phyloP scores from a whole-genome alignment of 225 moss, liverwort and hornwort genomes.

The Polytrichum formosum region DNA sequence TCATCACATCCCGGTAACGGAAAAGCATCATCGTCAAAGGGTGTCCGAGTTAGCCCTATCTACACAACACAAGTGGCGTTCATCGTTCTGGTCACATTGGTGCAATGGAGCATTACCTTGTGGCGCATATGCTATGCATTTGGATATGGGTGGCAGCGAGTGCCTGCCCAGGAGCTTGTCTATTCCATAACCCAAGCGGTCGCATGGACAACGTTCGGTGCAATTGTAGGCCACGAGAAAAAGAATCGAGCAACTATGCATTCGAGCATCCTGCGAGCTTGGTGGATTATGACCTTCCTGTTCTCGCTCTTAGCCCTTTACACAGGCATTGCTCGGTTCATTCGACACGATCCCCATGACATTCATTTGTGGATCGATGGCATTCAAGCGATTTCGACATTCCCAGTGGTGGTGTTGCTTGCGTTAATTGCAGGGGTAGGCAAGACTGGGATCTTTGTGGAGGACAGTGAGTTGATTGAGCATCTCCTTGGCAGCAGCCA shows the following conservation, averaged over 20 bases:
- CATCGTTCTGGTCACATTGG: slow-evolving; percentile 21
- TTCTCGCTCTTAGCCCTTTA: slow-evolving; percentile 36
- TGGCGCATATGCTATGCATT: slow-evolving; percentile 45
- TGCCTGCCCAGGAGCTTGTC: slow-evolving; percentile 56
- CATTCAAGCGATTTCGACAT: slow-evolving; percentile 26
- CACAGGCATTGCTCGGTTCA: slow-evolving; percentile 29
- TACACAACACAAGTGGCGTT: slow-evolving; percentile 27
- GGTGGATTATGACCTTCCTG: slow-evolving; percentile 53
- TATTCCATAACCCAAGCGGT: slow-evolving; percentile 47
- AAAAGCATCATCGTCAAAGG: not conserved
- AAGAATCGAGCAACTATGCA: slow-evolving; percentile 17
- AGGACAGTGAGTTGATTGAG: slow-evolving; percentile 34
- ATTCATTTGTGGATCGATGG: slow-evolving; percentile 64
- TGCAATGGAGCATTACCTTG: slow-evolving; percentile 30
- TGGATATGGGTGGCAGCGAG: slow-evolving; percentile 26
- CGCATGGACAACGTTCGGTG: slow-evolving; percentile 52
- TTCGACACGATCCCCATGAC: slow-evolving; percentile 26
- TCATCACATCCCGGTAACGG: slow-evolving; percentile 10
- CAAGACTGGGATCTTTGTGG: slow-evolving; percentile 26
- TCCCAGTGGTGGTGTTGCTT: slow-evolving; percentile 42
- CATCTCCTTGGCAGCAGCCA: slow-evolving; percentile 19
- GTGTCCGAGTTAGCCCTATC: slow-evolving; percentile 17
- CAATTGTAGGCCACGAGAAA: slow-evolving; percentile 29
- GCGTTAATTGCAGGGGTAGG: slow-evolving; percentile 34
- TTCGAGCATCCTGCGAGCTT: slow-evolving; percentile 28